Conservation (phyloP, 179 eudicot genomes). For the Nepenthes alata region DNA sequence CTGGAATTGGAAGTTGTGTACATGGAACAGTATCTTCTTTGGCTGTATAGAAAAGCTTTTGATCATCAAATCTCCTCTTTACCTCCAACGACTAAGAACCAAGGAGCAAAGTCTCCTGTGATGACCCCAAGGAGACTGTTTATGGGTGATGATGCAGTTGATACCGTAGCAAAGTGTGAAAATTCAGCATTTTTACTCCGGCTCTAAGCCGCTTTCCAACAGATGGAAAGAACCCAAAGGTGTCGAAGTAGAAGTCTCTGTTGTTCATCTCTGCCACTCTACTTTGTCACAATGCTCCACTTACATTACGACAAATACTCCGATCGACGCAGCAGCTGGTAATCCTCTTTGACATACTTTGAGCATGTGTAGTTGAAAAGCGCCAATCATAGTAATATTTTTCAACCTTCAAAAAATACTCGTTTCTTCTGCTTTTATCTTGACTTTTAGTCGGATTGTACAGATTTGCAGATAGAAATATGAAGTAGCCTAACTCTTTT, state of each 20-base stretch:
- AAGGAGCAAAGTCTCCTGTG: constrained; percentile 25
- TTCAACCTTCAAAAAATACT: too few species aligned
- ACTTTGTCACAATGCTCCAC: constrained; percentile 14
- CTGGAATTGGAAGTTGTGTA: constrained; percentile 79
- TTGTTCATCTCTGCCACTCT: constrained; percentile 58
- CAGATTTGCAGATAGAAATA: not conserved
- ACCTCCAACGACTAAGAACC: constrained; percentile 32
- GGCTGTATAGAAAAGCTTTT: constrained; percentile 78
- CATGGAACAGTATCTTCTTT: constrained; percentile 87
- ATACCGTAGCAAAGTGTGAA: constrained; percentile 16
- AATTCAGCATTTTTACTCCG: constrained; percentile 15
- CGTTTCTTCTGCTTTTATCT: not conserved
- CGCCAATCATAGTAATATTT: too few species aligned
- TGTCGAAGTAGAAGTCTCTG: constrained; percentile 21
- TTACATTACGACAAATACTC: constrained; percentile 32
- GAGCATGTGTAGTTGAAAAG: too few species aligned
- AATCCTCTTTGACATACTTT: constrained; percentile 3
- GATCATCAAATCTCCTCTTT: constrained; percentile 43
- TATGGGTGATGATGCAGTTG: constrained; percentile 30
- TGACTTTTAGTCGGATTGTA: not conserved
- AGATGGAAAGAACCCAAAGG: constrained; percentile 18
- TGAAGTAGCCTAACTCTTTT: too few species aligned
- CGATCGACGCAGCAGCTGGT: constrained; percentile 50
- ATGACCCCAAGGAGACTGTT: constrained; percentile 37
- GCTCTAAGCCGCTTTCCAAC: constrained; percentile 17